Conservation (phyloP, 164 flowering plant species). For the Liquidambar formosana region DNA sequence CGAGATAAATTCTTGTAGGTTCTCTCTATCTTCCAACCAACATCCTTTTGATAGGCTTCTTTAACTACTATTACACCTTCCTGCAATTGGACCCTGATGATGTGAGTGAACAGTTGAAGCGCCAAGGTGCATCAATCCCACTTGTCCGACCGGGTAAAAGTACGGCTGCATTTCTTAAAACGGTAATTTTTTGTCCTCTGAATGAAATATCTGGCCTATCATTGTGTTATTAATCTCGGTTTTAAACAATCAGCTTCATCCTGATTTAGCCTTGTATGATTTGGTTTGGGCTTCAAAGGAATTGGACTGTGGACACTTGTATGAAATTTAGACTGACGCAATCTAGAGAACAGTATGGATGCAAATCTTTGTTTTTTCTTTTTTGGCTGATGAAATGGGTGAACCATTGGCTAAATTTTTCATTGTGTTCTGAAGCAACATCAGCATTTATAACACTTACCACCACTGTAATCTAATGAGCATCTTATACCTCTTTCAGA, state of each 20-base stretch:
- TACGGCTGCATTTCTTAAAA: conserved; percentile 82
- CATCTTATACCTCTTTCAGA: not conserved
- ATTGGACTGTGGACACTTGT: too few species aligned
- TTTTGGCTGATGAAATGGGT: too few species aligned
- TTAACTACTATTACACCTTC: conserved; percentile 98
- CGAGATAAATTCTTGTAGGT: conserved; percentile 51
- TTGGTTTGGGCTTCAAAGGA: too few species aligned
- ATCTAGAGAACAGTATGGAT: too few species aligned
- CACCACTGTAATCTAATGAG: not conserved
- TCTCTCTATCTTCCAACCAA: conserved; percentile 90
- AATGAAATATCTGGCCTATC: too few species aligned
- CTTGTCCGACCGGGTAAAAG: conserved; percentile 97
- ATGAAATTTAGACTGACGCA: too few species aligned
- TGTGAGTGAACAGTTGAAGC: conserved; percentile 96
- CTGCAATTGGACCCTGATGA: conserved; percentile 98
- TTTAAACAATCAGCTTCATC: not conserved
- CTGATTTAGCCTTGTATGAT: too few species aligned
- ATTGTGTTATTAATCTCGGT: not conserved
- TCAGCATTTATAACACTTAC: not conserved
- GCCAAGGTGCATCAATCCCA: conserved; percentile 99
- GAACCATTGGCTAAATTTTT: too few species aligned
- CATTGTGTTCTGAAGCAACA: not conserved
- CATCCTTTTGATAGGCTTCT: conserved; percentile 88
- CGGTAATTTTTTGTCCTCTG: conserved; percentile 44
- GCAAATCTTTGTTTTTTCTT: too few species aligned